These are phyloP conservation scores for Prosopis cineraria DNA, from an alignment of 306 rosid genomes.

Conservation along the genomic window DNA sequence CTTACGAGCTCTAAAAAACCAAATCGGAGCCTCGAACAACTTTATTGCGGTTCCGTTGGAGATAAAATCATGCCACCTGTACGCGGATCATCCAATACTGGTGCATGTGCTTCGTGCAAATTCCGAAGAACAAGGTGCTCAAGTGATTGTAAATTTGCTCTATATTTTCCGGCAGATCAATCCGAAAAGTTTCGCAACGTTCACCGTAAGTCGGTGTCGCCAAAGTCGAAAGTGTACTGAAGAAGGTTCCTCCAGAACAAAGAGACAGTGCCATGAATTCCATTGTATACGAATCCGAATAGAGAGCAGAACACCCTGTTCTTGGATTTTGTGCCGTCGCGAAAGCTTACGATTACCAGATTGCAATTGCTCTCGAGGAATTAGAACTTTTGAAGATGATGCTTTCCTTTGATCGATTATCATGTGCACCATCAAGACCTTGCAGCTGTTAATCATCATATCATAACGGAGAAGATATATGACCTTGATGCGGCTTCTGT, in stretches of 20 bases:
- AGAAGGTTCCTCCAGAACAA: neutral
- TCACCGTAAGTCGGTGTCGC: constrained; percentile 58
- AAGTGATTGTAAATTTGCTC: constrained; percentile 49
- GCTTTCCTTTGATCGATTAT: neutral
- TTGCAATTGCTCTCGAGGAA: constrained; percentile 5
- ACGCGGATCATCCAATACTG: too few relatives aligned
- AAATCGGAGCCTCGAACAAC: too few relatives aligned
- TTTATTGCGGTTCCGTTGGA: too few relatives aligned
- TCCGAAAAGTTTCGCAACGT: constrained; percentile 49
- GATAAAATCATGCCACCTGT: too few relatives aligned
- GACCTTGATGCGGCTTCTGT: too few relatives aligned
- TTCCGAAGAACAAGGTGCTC: constrained; percentile 54
- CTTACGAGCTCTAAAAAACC: too few relatives aligned
- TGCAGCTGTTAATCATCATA: too few relatives aligned
- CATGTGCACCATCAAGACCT: too few relatives aligned
- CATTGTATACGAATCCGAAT: constrained; percentile 51
- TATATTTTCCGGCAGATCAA: constrained; percentile 58
- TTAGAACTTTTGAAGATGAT: neutral
- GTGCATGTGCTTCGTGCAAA: constrained; percentile 74
- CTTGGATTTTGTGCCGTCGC: constrained; percentile 45
- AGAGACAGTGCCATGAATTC: constrained; percentile 55
- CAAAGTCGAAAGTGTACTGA: constrained; percentile 46
- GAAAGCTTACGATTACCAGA: neutral
- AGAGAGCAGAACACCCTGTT: constrained; percentile 41
- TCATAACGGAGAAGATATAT: too few relatives aligned